These are phyloP conservation scores for Grammothele lineata DNA, from an alignment of 768 basidiomycete species.

Conservation along the genomic window DNA sequence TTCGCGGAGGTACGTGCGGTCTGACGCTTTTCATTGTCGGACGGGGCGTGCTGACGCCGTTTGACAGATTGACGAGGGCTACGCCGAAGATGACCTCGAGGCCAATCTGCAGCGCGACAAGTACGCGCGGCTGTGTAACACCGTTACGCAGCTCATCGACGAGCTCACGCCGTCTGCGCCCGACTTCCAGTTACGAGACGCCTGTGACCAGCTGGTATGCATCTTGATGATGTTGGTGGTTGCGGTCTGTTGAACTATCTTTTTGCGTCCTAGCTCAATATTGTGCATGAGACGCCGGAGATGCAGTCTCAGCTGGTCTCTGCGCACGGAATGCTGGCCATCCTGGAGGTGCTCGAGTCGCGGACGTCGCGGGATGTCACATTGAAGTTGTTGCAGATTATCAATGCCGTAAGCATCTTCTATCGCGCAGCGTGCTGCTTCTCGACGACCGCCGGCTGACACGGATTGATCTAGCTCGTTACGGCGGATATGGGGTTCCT, in stretches of 20 bases:
- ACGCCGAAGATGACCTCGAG: conserved; percentile 87
- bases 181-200: conserved; percentile 78
- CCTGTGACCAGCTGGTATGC: conserved; percentile 82
- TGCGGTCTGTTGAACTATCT: conserved; percentile 3
- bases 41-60: no score
- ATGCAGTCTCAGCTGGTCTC: conserved; percentile 87
- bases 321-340: conserved; percentile 92
- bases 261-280: conserved; percentile 48
- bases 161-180: conserved; percentile 77
- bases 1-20: conserved; percentile 78
- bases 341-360: conserved; percentile 89
- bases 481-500: conserved; percentile 74
- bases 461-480: conserved; percentile 32
- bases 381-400: conserved; percentile 79
- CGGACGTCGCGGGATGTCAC: conserved; percentile 83
- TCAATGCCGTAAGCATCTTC: conserved; percentile 66
- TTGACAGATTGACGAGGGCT: conserved; percentile 91
- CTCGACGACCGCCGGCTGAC: neutral
- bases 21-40: neutral
- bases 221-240: no score
- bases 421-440: no score
- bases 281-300: conserved; percentile 77
- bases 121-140: conserved; percentile 78
- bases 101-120: conserved; percentile 92
- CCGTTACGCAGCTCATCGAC: conserved; percentile 83